phyloP scores from a whole-genome alignment of 805 yeast species.

The Monosporozyma solicola region DNA sequence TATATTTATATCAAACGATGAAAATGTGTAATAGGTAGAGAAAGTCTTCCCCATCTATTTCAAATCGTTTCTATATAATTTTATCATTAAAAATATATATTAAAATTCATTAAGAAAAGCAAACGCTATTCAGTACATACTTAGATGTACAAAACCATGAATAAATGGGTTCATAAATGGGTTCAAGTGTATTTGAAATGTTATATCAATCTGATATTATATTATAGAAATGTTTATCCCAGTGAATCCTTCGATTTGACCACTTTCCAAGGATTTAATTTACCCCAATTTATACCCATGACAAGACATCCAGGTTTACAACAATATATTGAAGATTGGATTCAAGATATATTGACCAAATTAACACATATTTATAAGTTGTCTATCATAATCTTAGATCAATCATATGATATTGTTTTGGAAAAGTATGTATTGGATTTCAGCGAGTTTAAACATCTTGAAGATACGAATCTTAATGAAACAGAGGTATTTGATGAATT shows the following conservation, averaged over 20 bases:
- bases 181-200: conserved; percentile 29
- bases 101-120: neutral
- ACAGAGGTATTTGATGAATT: conserved; percentile 26
- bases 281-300: conserved; percentile 34
- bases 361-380: conserved; percentile 17
- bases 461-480: conserved; percentile 11
- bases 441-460: conserved; percentile 23
- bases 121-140: neutral
- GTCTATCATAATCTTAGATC: conserved; percentile 17
- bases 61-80: neutral
- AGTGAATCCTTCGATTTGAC: conserved; percentile 28
- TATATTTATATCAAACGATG: neutral
- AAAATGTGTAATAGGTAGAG: neutral
- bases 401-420: conserved; percentile 12
- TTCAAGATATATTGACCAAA: conserved; percentile 20
- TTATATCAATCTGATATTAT: conserved; percentile 31
- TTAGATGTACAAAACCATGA: conserved; percentile 6
- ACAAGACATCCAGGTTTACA: conserved; percentile 41
- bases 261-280: conserved; percentile 34
- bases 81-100: neutral
- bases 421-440: conserved; percentile 27
- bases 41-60: neutral
- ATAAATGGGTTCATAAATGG: conserved; percentile 22
- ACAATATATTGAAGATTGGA: conserved; percentile 30
- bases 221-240: conserved; percentile 33